A percentile compares a stretch with the other conserved stretches of the same genome.
phyloP scores from a whole-genome alignment of 208 protist species.

The Leishmania gerbilli region DNA sequence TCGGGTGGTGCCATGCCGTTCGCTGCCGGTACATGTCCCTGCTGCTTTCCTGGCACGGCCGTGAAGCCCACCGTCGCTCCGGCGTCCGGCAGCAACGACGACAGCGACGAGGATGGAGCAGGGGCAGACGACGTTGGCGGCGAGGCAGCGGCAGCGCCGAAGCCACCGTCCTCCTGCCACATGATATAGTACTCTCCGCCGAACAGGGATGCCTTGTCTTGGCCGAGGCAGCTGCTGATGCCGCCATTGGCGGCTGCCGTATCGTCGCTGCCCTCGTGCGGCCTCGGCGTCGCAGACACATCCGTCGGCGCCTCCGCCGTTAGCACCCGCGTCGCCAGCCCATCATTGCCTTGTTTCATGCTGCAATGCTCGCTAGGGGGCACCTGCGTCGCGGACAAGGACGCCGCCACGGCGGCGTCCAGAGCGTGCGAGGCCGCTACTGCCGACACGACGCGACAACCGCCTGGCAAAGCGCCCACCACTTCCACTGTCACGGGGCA shows the following conservation, averaged over 20 bases:
- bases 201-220: not conserved
- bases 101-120: not conserved
- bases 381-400: not conserved
- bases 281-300: not conserved
- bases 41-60: not conserved
- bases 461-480: slow-evolving; percentile 26
- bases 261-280: not conserved
- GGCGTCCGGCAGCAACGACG: not conserved
- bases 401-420: not conserved
- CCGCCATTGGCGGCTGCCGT: not conserved
- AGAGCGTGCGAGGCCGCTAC: not conserved
- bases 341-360: not conserved
- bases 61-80: not conserved
- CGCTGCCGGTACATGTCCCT: not conserved
- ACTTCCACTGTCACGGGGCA: slow-evolving; percentile 44
- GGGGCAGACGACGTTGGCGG: not conserved
- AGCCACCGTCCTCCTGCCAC: not conserved
- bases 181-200: not conserved
- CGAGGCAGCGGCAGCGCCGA: not conserved
- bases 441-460: slow-evolving; percentile 10
- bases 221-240: not conserved
- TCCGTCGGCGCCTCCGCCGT: not conserved
- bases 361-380: not conserved
- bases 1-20: not conserved
- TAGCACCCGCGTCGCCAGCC: not conserved